These are phyloP conservation scores for Neonectria coccinea DNA, from an alignment of 2,329 filamentous ascomycete genomes.

Conservation along the genomic window DNA sequence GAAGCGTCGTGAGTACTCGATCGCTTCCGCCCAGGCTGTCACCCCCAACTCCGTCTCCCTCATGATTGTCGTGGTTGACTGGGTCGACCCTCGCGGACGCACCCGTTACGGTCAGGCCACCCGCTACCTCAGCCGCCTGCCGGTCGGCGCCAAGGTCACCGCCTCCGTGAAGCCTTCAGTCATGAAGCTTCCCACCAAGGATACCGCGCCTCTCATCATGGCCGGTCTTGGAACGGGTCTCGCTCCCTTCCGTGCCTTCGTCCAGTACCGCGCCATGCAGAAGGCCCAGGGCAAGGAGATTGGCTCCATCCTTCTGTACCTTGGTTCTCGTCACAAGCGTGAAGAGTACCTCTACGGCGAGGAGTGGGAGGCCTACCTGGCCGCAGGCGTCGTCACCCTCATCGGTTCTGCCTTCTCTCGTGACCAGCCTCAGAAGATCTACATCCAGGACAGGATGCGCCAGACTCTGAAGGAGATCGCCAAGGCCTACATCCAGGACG, in stretches of 20 bases:
- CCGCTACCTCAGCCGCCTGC: conserved; percentile 83
- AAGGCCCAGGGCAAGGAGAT: conserved; percentile 98
- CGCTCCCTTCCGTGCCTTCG: conserved; percentile 98
- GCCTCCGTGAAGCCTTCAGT: conserved; percentile 97
- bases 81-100: conserved; percentile 89
- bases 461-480: conserved; percentile 86
- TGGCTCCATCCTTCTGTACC: conserved; percentile 92
- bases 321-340: conserved; percentile 95
- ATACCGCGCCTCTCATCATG: conserved; percentile 97
- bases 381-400: conserved; percentile 93
- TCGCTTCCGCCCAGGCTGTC: conserved; percentile 95
- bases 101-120: conserved; percentile 94
- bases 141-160: conserved; percentile 81
- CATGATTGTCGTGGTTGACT: conserved; percentile 97
- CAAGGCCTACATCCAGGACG: conserved; percentile 85
- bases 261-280: conserved; percentile 97
- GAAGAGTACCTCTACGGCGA: conserved; percentile 99
- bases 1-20: conserved; percentile 99
- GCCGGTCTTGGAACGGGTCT: conserved; percentile 97
- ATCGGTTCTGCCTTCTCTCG: conserved; percentile 94
- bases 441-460: conserved; percentile 98
- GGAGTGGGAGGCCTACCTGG: conserved; percentile 98
- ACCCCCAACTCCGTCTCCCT: conserved; percentile 89
- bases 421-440: conserved; percentile 98
- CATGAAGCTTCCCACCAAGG: conserved; percentile 94